phyloP scores from a whole-genome alignment of 169 alveolate genomes.

The Eimeria maxima region DNA sequence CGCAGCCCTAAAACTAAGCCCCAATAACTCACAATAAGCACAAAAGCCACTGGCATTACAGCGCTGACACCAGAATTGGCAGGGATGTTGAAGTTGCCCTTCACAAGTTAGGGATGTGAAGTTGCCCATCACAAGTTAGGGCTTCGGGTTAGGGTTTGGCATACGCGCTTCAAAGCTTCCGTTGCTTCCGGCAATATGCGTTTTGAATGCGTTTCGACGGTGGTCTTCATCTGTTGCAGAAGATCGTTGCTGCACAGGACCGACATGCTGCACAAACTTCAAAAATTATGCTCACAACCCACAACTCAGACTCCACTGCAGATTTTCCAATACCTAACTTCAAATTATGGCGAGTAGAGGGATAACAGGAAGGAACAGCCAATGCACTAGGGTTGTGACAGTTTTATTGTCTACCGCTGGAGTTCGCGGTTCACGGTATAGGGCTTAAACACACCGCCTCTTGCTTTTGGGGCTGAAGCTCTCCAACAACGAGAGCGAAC shows the following conservation, averaged over 20 bases:
- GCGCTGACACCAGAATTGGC: background rate
- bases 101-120: background rate
- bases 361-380: background rate
- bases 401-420: background rate
- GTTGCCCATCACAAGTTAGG: background rate
- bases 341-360: too few relatives aligned
- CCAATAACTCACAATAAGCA: background rate
- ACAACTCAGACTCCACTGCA: background rate
- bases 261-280: background rate
- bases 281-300: background rate
- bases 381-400: background rate
- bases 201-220: background rate
- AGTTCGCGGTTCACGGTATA: background rate
- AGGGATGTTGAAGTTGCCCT: background rate
- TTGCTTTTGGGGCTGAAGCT: constrained; percentile 29
- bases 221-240: constrained; percentile 30
- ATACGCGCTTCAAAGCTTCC: constrained; percentile 29
- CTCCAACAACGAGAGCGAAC: constrained; percentile 36
- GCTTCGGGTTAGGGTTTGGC: background rate
- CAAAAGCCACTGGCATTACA: background rate
- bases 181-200: constrained; percentile 26
- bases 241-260: background rate
- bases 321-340: background rate
- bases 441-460: background rate
- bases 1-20: background rate